Evolutionary conservation across 139 green algal species (phyloP).

Genomic region (Picochlorum sp.): DNA sequence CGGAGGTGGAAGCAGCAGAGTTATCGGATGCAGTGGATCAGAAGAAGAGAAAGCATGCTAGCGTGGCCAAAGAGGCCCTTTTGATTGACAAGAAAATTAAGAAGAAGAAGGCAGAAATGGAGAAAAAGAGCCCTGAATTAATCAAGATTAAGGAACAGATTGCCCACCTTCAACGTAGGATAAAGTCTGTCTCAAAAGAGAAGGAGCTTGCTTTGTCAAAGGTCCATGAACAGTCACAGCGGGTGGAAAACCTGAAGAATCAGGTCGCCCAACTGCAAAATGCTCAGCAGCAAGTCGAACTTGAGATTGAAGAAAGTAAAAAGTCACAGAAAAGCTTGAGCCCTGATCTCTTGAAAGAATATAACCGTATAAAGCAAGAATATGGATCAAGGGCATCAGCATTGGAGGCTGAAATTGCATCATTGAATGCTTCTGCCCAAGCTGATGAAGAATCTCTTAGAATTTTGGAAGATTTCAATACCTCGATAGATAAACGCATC

Average conservation of each 20-base stretch:
- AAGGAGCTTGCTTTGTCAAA: slow-evolving; percentile 21
- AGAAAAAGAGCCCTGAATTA: slow-evolving; percentile 49
- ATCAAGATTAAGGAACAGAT: slow-evolving; percentile 58
- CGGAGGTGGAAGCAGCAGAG: slow-evolving; percentile 9
- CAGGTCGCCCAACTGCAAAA: slow-evolving; percentile 38
- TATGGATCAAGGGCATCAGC: slow-evolving; percentile 33
- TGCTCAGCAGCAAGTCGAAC: slow-evolving; percentile 24
- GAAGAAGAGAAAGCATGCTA: slow-evolving; percentile 39
- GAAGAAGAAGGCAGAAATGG: slow-evolving; percentile 57
- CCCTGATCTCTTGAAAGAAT: slow-evolving; percentile 30
- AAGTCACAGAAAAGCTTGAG: slow-evolving; percentile 11
- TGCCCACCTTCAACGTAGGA: slow-evolving; percentile 30
- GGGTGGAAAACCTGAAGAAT: slow-evolving; percentile 26
- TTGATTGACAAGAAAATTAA: slow-evolving; percentile 61
- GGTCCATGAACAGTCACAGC: slow-evolving; percentile 24
- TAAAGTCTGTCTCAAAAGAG: slow-evolving; percentile 42
- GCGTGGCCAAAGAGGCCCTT: slow-evolving; percentile 48
- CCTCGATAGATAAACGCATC: slow-evolving; percentile 32
- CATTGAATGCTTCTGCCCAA: slow-evolving; percentile 21
- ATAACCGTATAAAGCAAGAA: slow-evolving; percentile 42
- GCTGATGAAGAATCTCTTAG: slow-evolving; percentile 41
- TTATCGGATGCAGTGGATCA: slow-evolving; percentile 30
- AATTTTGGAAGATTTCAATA: slow-evolving; percentile 23
- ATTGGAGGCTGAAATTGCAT: slow-evolving; percentile 27
- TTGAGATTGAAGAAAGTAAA: slow-evolving; percentile 8